Conservation (phyloP, 352 stramenopile species). For the Globisporangium paddicum region DNA sequence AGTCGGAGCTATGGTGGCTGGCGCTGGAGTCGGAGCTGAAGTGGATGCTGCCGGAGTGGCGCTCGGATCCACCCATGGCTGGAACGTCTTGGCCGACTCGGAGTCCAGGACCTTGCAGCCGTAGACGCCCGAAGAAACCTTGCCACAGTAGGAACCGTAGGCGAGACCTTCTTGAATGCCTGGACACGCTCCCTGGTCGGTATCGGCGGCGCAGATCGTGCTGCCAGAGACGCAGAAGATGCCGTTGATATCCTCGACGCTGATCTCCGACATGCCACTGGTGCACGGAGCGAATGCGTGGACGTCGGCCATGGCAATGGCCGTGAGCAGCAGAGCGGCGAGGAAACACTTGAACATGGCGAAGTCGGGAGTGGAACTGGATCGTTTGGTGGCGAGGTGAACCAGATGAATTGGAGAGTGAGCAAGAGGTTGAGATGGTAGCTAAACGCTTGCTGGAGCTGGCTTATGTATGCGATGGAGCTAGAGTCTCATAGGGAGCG, state of each 20-base stretch:
- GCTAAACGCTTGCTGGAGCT: too few species aligned
- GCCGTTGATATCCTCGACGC: conserved; percentile 9
- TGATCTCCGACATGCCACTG: not conserved
- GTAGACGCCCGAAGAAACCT: conserved; percentile 3
- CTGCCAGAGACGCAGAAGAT: conserved; percentile 9
- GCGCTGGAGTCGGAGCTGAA: not conserved
- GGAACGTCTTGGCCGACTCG: conserved; percentile 3
- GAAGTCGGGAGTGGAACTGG: too few species aligned
- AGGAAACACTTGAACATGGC: conserved; percentile 7
- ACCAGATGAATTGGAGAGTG: too few species aligned
- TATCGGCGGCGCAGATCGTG: conserved; percentile 7
- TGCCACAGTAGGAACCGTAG: conserved; percentile 5
- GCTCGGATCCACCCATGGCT: not conserved
- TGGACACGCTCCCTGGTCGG: conserved; percentile 10
- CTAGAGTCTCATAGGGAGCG: too few species aligned
- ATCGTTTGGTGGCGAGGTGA: too few species aligned
- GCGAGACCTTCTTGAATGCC: not conserved
- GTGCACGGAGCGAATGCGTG: not conserved
- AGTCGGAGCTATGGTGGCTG: not conserved
- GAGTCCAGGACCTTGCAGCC: conserved; percentile 9
- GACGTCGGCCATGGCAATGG: not conserved
- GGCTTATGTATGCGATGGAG: too few species aligned
- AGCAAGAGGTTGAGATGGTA: too few species aligned
- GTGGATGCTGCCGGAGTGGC: not conserved
- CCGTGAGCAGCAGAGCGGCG: not conserved